A percentile compares a stretch with the other conserved stretches of the same genome.
phyloP scores from a whole-genome alignment of 352 stramenopile genomes.

The Phytophthora crassamura region DNA sequence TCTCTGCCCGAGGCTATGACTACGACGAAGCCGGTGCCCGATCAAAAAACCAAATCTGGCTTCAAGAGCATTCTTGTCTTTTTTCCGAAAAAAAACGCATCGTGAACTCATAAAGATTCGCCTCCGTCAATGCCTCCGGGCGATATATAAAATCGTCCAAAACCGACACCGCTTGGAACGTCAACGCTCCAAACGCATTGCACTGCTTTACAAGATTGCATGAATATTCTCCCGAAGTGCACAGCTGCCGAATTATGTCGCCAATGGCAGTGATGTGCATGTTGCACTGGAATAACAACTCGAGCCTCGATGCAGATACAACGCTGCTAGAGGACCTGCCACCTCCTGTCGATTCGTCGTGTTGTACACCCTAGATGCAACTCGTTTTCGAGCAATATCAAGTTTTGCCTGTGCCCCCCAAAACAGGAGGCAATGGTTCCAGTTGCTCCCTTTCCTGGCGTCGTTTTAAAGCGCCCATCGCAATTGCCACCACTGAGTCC shows the following conservation, averaged over 20 bases:
- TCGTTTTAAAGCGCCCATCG: slow-evolving; percentile 1
- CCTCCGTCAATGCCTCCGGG: too few species aligned
- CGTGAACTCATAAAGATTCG: too few species aligned
- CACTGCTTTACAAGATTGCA: neutral
- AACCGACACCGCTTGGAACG: neutral
- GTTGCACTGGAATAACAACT: neutral
- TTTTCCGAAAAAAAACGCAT: too few species aligned
- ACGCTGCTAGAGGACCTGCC: neutral
- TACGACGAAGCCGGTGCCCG: neutral
- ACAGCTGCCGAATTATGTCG: slow-evolving; percentile 8
- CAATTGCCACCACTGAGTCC: neutral
- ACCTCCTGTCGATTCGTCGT: slow-evolving; percentile 6
- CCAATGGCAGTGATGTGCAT: neutral
- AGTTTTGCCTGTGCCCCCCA: neutral
- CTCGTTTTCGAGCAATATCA: neutral
- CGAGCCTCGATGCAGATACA: neutral
- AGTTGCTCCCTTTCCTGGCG: neutral
- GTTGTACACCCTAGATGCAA: neutral
- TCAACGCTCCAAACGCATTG: neutral
- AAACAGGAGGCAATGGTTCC: neutral
- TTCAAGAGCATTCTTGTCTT: too few species aligned
- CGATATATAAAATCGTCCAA: too few species aligned
- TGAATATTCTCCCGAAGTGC: neutral
- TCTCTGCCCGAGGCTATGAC: neutral
- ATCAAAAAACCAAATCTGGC: too few species aligned